These are phyloP conservation scores for Diospyros lotus DNA, from an alignment of 148 eudicot genomes.

Conservation along the genomic window DNA sequence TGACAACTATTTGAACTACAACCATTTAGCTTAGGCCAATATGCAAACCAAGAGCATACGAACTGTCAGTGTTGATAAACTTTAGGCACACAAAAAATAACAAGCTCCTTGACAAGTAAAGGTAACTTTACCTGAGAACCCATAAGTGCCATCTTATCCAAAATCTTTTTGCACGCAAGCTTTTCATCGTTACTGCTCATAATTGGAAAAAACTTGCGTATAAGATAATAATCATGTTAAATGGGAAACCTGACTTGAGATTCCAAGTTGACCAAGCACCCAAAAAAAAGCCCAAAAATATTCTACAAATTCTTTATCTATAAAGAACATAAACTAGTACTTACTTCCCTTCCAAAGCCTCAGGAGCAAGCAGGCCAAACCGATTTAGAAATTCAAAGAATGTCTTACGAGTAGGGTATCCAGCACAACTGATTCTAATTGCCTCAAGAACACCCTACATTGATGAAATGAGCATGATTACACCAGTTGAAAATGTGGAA, in stretches of 20 bases:
- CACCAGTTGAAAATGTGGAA: slow-evolving; percentile 1
- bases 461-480: slow-evolving; percentile 21
- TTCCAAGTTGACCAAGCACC: slow-evolving; percentile 5
- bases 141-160: slow-evolving; percentile 74
- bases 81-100: background rate
- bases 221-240: slow-evolving; percentile 4
- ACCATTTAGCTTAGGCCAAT: background rate
- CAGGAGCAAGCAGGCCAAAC: slow-evolving; percentile 81
- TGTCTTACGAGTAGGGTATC: slow-evolving; percentile 86
- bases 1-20: background rate
- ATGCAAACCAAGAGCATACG: background rate
- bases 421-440: slow-evolving; percentile 94
- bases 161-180: slow-evolving; percentile 64
- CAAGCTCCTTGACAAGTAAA: background rate
- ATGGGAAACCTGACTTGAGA: slow-evolving; percentile 9
- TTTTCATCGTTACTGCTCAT: slow-evolving; percentile 59
- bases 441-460: slow-evolving; percentile 98
- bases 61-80: background rate
- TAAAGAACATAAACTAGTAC: slow-evolving; percentile 23
- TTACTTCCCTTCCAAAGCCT: slow-evolving; percentile 69
- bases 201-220: slow-evolving; percentile 17
- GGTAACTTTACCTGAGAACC: slow-evolving; percentile 74
- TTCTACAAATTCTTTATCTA: background rate
- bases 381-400: slow-evolving; percentile 81
- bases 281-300: background rate